A percentile compares a stretch with the other conserved stretches of the same genome.
phyloP scores from a whole-genome alignment of 768 basidiomycete species.

The Boletus tomentosulus region DNA sequence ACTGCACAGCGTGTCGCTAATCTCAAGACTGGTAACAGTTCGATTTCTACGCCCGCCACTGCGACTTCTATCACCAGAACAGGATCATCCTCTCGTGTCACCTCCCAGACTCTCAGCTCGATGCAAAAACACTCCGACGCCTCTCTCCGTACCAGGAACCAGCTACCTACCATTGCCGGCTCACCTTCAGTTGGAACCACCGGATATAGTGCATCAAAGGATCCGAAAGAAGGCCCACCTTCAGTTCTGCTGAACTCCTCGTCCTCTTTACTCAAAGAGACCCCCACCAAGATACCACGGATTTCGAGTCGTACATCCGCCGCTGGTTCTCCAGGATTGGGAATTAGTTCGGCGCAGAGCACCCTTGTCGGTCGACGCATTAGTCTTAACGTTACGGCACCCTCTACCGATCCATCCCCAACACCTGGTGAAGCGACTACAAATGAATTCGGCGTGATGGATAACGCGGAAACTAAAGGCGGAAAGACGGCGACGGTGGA shows the following conservation, averaged over 20 bases:
- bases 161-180: constrained; percentile 88
- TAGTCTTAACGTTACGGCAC: constrained; percentile 56
- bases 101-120: constrained; percentile 81
- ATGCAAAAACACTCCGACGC: constrained; percentile 85
- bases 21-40: constrained; percentile 54
- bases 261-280: constrained; percentile 64
- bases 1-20: constrained; percentile 85
- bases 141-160: constrained; percentile 70
- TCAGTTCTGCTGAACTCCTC: constrained; percentile 50
- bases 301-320: constrained; percentile 84
- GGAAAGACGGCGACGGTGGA: constrained; percentile 36
- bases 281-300: constrained; percentile 89
- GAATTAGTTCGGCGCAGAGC: constrained; percentile 50
- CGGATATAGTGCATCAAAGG: constrained; percentile 49
- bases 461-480: constrained; percentile 49
- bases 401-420: constrained; percentile 66
- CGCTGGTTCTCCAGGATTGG: constrained; percentile 64
- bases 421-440: constrained; percentile 41
- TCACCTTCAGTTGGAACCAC: constrained; percentile 82
- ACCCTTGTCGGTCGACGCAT: constrained; percentile 55
- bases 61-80: constrained; percentile 38
- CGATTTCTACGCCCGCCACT: constrained; percentile 41
- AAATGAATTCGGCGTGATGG: constrained; percentile 82
- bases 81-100: constrained; percentile 55
- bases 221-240: constrained; percentile 52